Evolutionary conservation across 345 rosid species (phyloP).

Genomic region (Hibiscus trionum): DNA sequence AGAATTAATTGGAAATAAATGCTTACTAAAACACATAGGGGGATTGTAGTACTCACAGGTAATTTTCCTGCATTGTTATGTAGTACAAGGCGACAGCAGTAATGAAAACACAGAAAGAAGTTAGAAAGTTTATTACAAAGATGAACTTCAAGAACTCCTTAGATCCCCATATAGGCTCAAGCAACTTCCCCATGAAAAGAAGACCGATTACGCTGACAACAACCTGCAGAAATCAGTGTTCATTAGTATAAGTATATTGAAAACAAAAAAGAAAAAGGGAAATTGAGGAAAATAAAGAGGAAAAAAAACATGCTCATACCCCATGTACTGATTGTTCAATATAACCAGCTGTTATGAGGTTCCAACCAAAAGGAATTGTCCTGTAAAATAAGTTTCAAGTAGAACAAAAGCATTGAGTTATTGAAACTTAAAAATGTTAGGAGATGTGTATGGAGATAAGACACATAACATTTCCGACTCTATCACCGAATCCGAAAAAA

Average conservation of each 20-base stretch:
- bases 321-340: slow-evolving; percentile 77
- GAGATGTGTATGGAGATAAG: background rate
- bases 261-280: background rate
- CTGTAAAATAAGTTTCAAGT: slow-evolving; percentile 23
- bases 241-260: slow-evolving; percentile 9
- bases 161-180: slow-evolving; percentile 96
- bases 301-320: slow-evolving; percentile 32
- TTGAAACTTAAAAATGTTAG: background rate
- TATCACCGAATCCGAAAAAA: background rate
- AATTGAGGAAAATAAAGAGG: slow-evolving; percentile 1
- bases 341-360: slow-evolving; percentile 85
- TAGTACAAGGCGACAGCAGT: slow-evolving; percentile 88
- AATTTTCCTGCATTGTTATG: slow-evolving; percentile 59
- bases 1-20: background rate
- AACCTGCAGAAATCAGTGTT: slow-evolving; percentile 33
- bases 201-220: slow-evolving; percentile 64
- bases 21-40: slow-evolving; percentile 3
- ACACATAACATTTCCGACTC: background rate
- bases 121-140: slow-evolving; percentile 68
- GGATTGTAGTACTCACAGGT: slow-evolving; percentile 56
- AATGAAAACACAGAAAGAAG: slow-evolving; percentile 69
- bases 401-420: background rate
- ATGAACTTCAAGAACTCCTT: slow-evolving; percentile 93
- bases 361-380: slow-evolving; percentile 99
- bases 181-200: slow-evolving; percentile 85